phyloP scores from a whole-genome alignment of 2,329 filamentous ascomycete species.

The Cryphonectria naterciae region DNA sequence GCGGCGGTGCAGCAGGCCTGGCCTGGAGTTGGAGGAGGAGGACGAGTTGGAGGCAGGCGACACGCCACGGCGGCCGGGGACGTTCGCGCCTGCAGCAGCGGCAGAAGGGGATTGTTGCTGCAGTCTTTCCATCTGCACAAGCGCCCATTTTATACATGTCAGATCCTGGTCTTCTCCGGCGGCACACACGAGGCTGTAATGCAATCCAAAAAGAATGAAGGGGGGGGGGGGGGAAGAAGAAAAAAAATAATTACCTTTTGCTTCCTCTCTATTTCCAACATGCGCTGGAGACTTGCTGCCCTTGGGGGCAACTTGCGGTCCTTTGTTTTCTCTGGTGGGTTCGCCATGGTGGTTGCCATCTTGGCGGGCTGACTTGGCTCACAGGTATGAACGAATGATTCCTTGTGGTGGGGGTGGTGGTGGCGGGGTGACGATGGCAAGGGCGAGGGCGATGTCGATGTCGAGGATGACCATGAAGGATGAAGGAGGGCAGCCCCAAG shows the following conservation, averaged over 20 bases:
- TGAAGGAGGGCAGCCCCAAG: background rate
- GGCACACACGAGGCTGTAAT: slow-evolving; percentile 6
- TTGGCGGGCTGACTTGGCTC: background rate
- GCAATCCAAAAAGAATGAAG: background rate
- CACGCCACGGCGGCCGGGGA: slow-evolving; percentile 25
- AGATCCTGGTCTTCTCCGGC: slow-evolving; percentile 14
- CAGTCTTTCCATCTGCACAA: slow-evolving; percentile 37
- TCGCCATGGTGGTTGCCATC: slow-evolving; percentile 24
- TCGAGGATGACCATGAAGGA: background rate
- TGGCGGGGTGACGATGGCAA: background rate
- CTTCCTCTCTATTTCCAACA: slow-evolving; percentile 63
- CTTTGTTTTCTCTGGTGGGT: slow-evolving; percentile 19
- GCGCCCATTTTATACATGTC: slow-evolving; percentile 18
- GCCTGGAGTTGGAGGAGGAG: slow-evolving; percentile 10
- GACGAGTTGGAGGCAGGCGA: slow-evolving; percentile 26
- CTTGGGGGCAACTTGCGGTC: slow-evolving; percentile 37
- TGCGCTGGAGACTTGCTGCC: slow-evolving; percentile 58
- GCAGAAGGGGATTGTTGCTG: slow-evolving; percentile 27
- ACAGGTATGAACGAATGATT: background rate
- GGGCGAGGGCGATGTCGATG: too few species aligned
- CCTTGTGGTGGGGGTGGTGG: background rate
- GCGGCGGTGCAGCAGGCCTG: slow-evolving; percentile 27
- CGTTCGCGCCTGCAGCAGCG: background rate
- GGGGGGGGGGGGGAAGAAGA: too few species aligned
- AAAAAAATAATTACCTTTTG: slow-evolving; percentile 52